Conservation (phyloP, 768 basidiomycete species). For the Calocera viscosa region DNA sequence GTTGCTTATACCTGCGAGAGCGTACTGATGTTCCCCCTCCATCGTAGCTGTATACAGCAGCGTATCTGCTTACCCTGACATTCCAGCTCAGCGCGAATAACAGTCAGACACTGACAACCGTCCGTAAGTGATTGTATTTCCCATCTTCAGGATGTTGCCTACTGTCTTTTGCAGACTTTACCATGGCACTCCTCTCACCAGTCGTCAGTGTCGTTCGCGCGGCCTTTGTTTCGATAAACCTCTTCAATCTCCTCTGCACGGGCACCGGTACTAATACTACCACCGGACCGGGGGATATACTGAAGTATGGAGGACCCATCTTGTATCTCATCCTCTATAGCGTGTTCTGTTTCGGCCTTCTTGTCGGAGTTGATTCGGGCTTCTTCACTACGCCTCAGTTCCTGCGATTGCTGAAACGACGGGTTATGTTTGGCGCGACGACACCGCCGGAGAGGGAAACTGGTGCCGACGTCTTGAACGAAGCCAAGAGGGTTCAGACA, state of each 20-base stretch:
- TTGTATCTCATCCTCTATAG: constrained; percentile 53
- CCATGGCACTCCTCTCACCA: constrained; percentile 34
- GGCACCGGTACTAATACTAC: constrained; percentile 40
- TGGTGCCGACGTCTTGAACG: constrained; percentile 39
- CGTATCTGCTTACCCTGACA: constrained; percentile 59
- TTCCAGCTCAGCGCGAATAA: constrained; percentile 54
- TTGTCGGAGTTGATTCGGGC: constrained; percentile 64
- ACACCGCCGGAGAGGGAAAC: constrained; percentile 9
- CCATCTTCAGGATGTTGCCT: background rate
- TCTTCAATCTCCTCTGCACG: constrained; percentile 57
- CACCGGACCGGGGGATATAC: constrained; percentile 38
- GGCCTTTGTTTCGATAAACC: constrained; percentile 60
- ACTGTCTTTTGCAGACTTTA: constrained; percentile 37
- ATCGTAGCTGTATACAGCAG: constrained; percentile 47
- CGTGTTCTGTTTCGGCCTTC: constrained; percentile 45
- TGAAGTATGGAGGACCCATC: constrained; percentile 61
- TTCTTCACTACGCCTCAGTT: constrained; percentile 34
- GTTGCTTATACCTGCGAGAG: background rate
- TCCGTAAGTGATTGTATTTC: constrained; percentile 31
- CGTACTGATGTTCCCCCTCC: background rate
- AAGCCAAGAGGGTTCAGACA: constrained; percentile 36
- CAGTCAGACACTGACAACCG: constrained; percentile 41
- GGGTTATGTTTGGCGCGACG: background rate
- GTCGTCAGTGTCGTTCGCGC: constrained; percentile 33
- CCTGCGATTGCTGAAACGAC: constrained; percentile 18